These are phyloP conservation scores for Leccinum boreale DNA, from an alignment of 768 basidiomycete genomes.

Conservation along the genomic window DNA sequence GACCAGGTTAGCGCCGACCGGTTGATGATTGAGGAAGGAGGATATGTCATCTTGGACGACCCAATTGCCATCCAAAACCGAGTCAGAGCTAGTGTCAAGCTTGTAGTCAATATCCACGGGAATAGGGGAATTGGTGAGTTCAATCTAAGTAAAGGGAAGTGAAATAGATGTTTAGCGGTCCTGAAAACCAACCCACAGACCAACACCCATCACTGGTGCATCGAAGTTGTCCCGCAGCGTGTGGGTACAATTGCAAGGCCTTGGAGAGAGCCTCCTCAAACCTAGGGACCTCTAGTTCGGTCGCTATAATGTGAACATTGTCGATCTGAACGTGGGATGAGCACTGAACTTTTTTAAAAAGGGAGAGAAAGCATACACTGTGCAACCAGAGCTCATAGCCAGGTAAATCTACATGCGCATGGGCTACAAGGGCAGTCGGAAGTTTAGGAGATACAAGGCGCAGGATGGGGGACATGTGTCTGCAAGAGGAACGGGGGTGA, in stretches of 20 bases:
- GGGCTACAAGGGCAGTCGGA: constrained; percentile 12
- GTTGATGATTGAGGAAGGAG: constrained; percentile 14
- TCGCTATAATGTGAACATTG: constrained; percentile 20
- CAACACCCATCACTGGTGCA: constrained; percentile 6
- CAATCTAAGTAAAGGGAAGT: constrained; percentile 15
- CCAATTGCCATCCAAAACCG: constrained; percentile 23
- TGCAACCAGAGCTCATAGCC: constrained; percentile 23
- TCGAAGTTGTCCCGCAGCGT: constrained; percentile 23
- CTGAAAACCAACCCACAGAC: constrained; percentile 16
- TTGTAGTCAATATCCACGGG: constrained; percentile 4
- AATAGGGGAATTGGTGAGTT: constrained; percentile 19
- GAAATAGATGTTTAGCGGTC: neutral
- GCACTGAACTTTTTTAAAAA: neutral
- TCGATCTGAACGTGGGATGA: constrained; percentile 12
- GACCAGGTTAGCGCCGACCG: constrained; percentile 10
- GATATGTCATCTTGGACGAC: constrained; percentile 26
- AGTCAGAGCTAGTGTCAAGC: neutral
- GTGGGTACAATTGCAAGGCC: constrained; percentile 24
- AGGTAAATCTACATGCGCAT: constrained; percentile 14
- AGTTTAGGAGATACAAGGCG: constrained; percentile 17
- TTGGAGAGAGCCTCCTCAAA: constrained; percentile 25
- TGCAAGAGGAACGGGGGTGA: neutral
- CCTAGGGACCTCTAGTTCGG: constrained; percentile 8
- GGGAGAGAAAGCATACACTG: constrained; percentile 10
- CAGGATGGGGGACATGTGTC: constrained; percentile 14